Conservation (phyloP, 2,329 filamentous ascomycete genomes). For the Ambrosiella cleistominuta region DNA sequence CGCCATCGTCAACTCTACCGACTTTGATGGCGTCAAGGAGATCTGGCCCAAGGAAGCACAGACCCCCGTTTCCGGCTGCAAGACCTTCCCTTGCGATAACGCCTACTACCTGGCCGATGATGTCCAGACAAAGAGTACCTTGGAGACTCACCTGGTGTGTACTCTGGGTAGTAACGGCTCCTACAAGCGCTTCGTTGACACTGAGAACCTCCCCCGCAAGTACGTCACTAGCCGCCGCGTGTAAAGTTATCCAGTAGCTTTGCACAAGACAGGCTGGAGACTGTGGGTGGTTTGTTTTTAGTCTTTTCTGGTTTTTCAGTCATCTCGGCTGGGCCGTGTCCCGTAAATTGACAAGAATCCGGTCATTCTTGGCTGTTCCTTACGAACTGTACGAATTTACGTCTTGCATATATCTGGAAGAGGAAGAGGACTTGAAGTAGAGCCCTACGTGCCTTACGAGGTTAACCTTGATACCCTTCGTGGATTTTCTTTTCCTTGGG, state of each 20-base stretch:
- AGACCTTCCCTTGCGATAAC: constrained; percentile 33
- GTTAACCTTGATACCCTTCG: neutral
- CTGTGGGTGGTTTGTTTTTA: too few relatives aligned
- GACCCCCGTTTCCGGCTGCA: constrained; percentile 31
- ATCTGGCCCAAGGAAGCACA: constrained; percentile 28
- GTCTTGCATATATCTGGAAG: neutral
- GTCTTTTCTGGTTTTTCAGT: too few relatives aligned
- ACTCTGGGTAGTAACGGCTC: constrained; percentile 25
- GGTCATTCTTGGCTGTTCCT: too few relatives aligned
- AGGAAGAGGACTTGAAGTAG: neutral
- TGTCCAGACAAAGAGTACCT: constrained; percentile 35
- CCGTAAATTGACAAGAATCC: too few relatives aligned
- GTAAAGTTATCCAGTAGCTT: neutral
- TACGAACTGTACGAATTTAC: too few relatives aligned
- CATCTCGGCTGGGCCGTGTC: too few relatives aligned
- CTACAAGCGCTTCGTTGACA: constrained; percentile 11
- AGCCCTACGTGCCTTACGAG: neutral
- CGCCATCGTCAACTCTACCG: constrained; percentile 35
- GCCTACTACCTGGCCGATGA: constrained; percentile 37
- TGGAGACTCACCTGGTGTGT: constrained; percentile 31
- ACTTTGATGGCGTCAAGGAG: constrained; percentile 35
- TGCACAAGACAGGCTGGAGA: neutral
- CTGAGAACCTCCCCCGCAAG: constrained; percentile 8
- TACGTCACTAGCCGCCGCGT: constrained; percentile 9
- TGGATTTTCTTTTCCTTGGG: neutral